Base-by-base conservation (phyloP, 306 rosid species). In the Phaseolus lunatus region DNA sequence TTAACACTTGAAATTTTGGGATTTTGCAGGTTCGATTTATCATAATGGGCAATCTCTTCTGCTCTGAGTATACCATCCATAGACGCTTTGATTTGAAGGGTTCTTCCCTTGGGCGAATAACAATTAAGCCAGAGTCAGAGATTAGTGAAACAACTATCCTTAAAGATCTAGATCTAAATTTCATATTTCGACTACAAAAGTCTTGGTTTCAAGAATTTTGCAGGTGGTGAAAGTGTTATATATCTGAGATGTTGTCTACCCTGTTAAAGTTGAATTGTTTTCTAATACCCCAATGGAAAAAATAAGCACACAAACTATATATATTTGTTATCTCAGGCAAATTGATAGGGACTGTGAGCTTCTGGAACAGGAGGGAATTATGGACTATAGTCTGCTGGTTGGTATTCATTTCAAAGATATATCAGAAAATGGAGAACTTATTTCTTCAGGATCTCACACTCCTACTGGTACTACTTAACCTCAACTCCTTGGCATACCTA, bases 381-480 rank as follows among this genome's bases (percentile, higher is more conserved):
- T 90, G 97, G 97, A 93, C 80, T 90, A 93, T 29, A 93, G 97
- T 75, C 76, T 92, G 29, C 71, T 92, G 27, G 92, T 92, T 73
- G 97, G 97, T 22, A 90, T 93, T 82, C 97, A 93, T 87, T 93
- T 93, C 74, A 85, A 84, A 82, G 94, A 90, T 72, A 86, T 85
- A 67, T 82, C 97, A 59, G 69, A 73, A 53, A 82, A 88, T 52
- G 94, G 97, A 39, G 86, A 89, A 41, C 78, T 90, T 18, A 87
- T 90, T 83, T 86, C 91, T 75, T 75, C 89, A 6, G 88, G 87
- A 77, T 64, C 92, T 41, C 85, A 43, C 12, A 82, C 88, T 82
- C 94, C 84, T 24, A 9, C n/a, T 33, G 97, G 96, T 94, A 76
- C 62, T 5, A 45, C 19, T 39, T 9, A 0, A 13, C 48, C 64